phyloP scores from a whole-genome alignment of 495 filamentous ascomycete genomes.

The Aspergillus incahuasiensis region DNA sequence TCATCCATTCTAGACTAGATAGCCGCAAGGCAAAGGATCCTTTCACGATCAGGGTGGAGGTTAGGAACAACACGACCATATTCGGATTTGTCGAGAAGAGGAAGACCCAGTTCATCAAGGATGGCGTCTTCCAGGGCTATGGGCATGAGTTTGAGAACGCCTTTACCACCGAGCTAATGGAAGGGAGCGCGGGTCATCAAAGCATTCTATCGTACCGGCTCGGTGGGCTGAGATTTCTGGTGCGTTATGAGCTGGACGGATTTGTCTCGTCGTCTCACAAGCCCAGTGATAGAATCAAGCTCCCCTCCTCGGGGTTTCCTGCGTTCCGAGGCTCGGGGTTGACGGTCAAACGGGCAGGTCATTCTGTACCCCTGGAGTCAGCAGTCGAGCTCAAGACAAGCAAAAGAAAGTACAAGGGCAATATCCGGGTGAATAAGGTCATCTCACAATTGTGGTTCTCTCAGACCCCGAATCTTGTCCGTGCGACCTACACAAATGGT shows the following conservation, averaged over 20 bases:
- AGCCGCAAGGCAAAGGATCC: slow-evolving; percentile 8
- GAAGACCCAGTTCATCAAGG: slow-evolving; percentile 24
- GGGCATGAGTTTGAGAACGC: slow-evolving; percentile 49
- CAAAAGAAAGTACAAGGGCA: too few relatives aligned
- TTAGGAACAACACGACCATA: slow-evolving; percentile 34
- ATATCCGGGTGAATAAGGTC: slow-evolving; percentile 25
- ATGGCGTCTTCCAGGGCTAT: slow-evolving; percentile 38
- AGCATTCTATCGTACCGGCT: slow-evolving; percentile 45
- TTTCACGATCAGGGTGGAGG: slow-evolving; percentile 45
- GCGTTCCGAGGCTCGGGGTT: too few relatives aligned
- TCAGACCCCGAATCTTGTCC: slow-evolving; percentile 45
- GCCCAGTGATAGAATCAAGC: too few relatives aligned
- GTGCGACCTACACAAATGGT: slow-evolving; percentile 38
- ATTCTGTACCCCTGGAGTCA: slow-evolving; percentile 27
- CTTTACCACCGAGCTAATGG: slow-evolving; percentile 35
- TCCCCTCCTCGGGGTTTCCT: too few relatives aligned
- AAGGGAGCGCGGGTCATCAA: slow-evolving; percentile 43
- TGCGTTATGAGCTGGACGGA: slow-evolving; percentile 46
- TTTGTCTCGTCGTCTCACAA: slow-evolving; percentile 22
- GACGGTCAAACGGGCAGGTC: slow-evolving; percentile 33
- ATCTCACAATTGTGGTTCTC: slow-evolving; percentile 47
- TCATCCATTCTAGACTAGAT: slow-evolving; percentile 31
- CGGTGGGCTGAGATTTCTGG: slow-evolving; percentile 37
- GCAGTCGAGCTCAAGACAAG: slow-evolving; percentile 49
- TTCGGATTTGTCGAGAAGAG: slow-evolving; percentile 36